These are phyloP conservation scores for Beauveria varroae DNA, from an alignment of 2,329 filamentous ascomycete genomes.

Conservation along the genomic window DNA sequence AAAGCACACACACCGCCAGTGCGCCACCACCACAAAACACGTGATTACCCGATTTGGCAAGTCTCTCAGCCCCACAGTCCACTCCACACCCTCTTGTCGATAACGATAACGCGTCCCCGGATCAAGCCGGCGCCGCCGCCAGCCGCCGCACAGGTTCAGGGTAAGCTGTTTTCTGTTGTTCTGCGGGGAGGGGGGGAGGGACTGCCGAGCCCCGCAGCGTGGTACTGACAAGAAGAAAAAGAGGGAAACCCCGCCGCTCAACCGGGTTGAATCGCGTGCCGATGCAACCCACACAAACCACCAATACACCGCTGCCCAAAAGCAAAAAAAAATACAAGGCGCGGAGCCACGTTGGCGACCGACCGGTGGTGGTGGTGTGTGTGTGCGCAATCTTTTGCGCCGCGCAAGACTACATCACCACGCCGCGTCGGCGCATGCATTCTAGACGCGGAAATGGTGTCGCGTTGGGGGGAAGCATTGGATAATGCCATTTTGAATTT, in stretches of 20 bases:
- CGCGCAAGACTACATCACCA: not conserved
- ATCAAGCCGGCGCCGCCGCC: constrained; percentile 1
- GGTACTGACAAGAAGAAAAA: not conserved
- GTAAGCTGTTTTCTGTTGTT: not conserved
- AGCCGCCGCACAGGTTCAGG: not conserved
- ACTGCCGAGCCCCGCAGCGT: not conserved
- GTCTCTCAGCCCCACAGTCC: not conserved
- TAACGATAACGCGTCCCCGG: constrained; percentile 10
- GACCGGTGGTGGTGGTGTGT: not conserved
- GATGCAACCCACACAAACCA: not conserved
- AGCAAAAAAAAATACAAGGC: too few relatives aligned
- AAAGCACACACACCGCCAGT: not conserved
- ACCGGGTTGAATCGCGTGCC: constrained; percentile 5
- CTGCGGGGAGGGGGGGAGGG: not conserved
- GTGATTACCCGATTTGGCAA: constrained; percentile 7
- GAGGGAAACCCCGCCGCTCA: not conserved
- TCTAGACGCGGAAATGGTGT: not conserved
- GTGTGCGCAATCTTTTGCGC: not conserved
- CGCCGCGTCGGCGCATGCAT: constrained; percentile 3
- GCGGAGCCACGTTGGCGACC: not conserved
- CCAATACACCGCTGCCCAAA: too few relatives aligned
- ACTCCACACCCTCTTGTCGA: not conserved
- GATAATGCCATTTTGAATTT: not conserved
- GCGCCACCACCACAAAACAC: not conserved
- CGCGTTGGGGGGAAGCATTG: not conserved